Base-by-base conservation (phyloP, 2,329 filamentous ascomycete species). In the Neophaeococcomyces mojaviensis region DNA sequence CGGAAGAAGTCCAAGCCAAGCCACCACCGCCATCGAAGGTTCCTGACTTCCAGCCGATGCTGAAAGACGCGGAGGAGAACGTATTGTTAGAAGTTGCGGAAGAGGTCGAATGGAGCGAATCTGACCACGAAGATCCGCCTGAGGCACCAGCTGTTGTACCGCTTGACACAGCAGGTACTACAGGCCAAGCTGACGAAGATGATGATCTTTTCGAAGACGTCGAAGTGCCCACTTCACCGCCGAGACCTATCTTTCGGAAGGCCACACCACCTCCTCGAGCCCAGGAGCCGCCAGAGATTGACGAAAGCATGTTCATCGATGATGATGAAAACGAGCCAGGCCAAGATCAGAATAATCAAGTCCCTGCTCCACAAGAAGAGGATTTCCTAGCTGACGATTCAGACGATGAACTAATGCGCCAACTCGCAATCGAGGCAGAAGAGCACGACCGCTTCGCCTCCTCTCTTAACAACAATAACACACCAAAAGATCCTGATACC, bases 391-490 rank as follows among this genome's bases (percentile, higher is more conserved):
- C 20, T 9, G 41, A 44, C 19, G 90, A 97, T 53, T 85, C 88
- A 0, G 92, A 95, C 64, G 89, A 89, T 60, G 88, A 95, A 56
- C 74, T 98, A 5, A 76, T 97, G 46, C 79, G 78, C 5, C 88
- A 90, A 55, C 80, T 98, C 57, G 89, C 88, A 0, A 79, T 84
- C 20, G 94, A 98, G 72, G 87, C 86, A 1, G 87, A 95, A 66
- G 92, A 96, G 58, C 90, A 98, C 60, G 88, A 86, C 3, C 82
- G 90, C 4, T 98, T 98, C 60, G 88, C 89, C 1, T 89, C 86
- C 53, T 81, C 85, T 38, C 74, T 98, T 9, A 95, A 94, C 64
- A 55, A 57, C 43, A 34, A 15, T 12, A 34, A 15, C 8, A n/a
- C 28, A 78, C 86, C 59, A 84, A 50, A 31, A 24, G 75, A 83